Percentiles rank a stretch among this genome's conserved stretches.
Conservation (phyloP, 2,329 filamentous ascomycete genomes). For the Ophiostoma australiae region DNA sequence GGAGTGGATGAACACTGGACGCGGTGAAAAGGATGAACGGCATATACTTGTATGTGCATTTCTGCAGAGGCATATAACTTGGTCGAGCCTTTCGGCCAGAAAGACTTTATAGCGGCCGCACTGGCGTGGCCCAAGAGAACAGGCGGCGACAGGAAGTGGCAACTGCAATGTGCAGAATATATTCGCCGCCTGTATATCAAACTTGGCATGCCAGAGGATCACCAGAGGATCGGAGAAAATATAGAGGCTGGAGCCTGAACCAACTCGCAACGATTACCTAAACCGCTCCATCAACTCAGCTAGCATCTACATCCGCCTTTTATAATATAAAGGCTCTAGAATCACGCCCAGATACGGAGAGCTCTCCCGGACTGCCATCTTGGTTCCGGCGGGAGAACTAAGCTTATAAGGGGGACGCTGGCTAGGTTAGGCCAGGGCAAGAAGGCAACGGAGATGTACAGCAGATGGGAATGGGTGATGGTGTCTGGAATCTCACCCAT, state of each 20-base stretch:
- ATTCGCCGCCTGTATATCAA: neutral
- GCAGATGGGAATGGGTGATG: neutral
- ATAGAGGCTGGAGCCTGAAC: neutral
- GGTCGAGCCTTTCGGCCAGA: neutral
- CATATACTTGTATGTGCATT: neutral
- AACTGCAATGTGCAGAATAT: neutral
- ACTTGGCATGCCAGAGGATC: no score
- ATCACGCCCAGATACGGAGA: neutral
- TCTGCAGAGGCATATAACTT: no score
- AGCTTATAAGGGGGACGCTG: neutral
- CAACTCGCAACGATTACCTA: neutral
- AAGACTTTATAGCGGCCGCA: neutral
- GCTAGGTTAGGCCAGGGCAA: neutral
- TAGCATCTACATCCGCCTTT: neutral
- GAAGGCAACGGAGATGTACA: neutral
- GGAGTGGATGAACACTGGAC: neutral
- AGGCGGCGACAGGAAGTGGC: neutral
- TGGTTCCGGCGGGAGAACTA: slow-evolving; percentile 12
- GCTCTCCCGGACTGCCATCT: neutral
- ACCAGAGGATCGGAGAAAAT: neutral
- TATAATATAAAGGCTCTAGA: neutral
- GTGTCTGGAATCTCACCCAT: neutral
- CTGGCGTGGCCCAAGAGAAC: neutral
- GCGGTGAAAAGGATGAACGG: neutral
- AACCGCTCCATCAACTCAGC: neutral